Conservation (phyloP, 2,329 filamentous ascomycete genomes). For the Alternaria burnsii region DNA sequence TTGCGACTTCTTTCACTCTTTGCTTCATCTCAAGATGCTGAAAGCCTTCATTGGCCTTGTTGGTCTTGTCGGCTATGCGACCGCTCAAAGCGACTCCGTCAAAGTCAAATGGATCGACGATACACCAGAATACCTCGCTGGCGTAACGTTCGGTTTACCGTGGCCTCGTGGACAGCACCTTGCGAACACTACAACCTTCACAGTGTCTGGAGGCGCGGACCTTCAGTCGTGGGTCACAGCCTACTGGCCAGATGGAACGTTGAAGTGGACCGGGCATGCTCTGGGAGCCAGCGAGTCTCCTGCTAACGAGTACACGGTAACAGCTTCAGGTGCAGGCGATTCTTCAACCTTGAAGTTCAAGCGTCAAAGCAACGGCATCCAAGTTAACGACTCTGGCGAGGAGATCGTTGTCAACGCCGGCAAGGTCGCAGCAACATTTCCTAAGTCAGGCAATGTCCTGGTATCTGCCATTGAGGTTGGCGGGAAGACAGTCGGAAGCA, state of each 20-base stretch:
- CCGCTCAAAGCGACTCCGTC: slow-evolving; percentile 29
- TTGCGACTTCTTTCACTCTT: slow-evolving; percentile 11
- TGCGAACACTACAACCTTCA: slow-evolving; percentile 48
- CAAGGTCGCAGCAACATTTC: slow-evolving; percentile 45
- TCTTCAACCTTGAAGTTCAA: slow-evolving; percentile 14
- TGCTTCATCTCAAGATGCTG: slow-evolving; percentile 21
- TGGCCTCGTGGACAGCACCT: slow-evolving; percentile 51
- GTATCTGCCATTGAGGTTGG: slow-evolving; percentile 41
- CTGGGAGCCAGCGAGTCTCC: slow-evolving; percentile 55
- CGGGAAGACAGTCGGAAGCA: slow-evolving; percentile 54
- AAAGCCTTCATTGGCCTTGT: slow-evolving; percentile 24
- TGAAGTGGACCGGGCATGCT: slow-evolving; percentile 70
- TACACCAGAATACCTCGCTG: slow-evolving; percentile 38
- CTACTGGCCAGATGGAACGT: slow-evolving; percentile 67
- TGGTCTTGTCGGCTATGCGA: slow-evolving; percentile 23
- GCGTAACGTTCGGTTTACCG: slow-evolving; percentile 53
- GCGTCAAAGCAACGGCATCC: slow-evolving; percentile 30
- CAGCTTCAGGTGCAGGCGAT: slow-evolving; percentile 38
- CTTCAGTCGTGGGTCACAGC: slow-evolving; percentile 66
- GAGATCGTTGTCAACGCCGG: slow-evolving; percentile 43
- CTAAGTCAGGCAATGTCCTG: slow-evolving; percentile 42
- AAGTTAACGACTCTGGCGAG: slow-evolving; percentile 33
- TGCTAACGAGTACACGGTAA: slow-evolving; percentile 57
- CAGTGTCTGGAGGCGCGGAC: slow-evolving; percentile 35
- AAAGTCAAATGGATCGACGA: slow-evolving; percentile 46